These are phyloP conservation scores for Bryoglossum gracile DNA, from an alignment of 495 filamentous ascomycete genomes.

Conservation along the genomic window DNA sequence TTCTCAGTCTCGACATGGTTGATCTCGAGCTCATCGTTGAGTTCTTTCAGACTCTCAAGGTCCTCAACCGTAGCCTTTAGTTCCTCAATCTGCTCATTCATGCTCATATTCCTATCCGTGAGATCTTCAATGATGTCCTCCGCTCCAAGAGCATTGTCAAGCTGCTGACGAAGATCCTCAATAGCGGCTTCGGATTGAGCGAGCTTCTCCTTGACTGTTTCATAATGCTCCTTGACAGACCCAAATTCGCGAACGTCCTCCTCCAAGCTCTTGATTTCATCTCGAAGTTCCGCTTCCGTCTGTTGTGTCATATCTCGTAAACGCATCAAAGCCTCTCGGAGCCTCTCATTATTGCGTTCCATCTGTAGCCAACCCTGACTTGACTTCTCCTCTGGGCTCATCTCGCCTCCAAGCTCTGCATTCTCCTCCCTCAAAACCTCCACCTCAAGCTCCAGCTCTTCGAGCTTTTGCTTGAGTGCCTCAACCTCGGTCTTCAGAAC, in stretches of 20 bases:
- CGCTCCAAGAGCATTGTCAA: slow-evolving; percentile 77
- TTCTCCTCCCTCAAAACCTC: slow-evolving; percentile 87
- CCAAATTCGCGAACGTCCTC: slow-evolving; percentile 69
- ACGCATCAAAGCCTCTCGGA: slow-evolving; percentile 78
- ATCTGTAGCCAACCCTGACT: slow-evolving; percentile 86
- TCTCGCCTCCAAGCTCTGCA: slow-evolving; percentile 68
- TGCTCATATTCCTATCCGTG: slow-evolving; percentile 71
- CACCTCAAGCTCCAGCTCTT: slow-evolving; percentile 82
- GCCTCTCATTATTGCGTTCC: slow-evolving; percentile 79
- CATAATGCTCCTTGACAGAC: slow-evolving; percentile 61
- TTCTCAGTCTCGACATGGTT: slow-evolving; percentile 90
- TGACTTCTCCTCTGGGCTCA: slow-evolving; percentile 79
- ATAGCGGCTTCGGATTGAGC: slow-evolving; percentile 65
- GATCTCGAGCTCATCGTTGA: slow-evolving; percentile 88
- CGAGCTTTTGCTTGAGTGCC: slow-evolving; percentile 60
- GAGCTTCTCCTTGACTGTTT: slow-evolving; percentile 62
- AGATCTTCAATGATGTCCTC: slow-evolving; percentile 93
- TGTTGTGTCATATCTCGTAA: slow-evolving; percentile 82
- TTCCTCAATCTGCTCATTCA: slow-evolving; percentile 77
- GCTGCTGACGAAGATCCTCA: slow-evolving; percentile 82
- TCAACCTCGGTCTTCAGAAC: slow-evolving; percentile 73
- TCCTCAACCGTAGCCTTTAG: slow-evolving; percentile 75
- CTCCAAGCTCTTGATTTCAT: slow-evolving; percentile 71
- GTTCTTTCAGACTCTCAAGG: slow-evolving; percentile 77
- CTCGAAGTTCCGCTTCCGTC: slow-evolving; percentile 70